These are phyloP conservation scores for Pseudogymnoascus sp. DNA, from an alignment of 2,329 filamentous ascomycete genomes.

Conservation along the genomic window DNA sequence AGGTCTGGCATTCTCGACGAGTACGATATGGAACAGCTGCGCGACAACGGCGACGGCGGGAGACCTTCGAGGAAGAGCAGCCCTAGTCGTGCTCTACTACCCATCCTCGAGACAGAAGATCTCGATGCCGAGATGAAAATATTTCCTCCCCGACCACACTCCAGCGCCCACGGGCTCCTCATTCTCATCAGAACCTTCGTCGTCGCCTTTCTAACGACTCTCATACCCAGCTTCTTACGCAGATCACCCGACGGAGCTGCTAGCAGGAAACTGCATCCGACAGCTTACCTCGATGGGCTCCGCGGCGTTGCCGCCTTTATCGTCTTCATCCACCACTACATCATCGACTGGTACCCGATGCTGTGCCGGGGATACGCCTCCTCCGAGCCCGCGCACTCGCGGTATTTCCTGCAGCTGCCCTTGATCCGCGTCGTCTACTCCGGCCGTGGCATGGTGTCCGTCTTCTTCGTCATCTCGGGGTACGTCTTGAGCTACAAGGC, in stretches of 20 bases:
- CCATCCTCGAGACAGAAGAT: not conserved
- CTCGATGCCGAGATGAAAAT: not conserved
- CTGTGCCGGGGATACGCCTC: not conserved
- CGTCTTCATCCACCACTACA: conserved; percentile 38
- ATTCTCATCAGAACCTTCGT: not conserved
- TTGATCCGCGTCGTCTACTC: conserved; percentile 38
- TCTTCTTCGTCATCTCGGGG: conserved; percentile 46
- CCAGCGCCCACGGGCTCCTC: not conserved
- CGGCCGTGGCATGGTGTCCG: conserved; percentile 42
- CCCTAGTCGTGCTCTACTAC: not conserved
- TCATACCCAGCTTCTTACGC: not conserved
- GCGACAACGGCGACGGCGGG: not conserved
- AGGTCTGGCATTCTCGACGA: not conserved
- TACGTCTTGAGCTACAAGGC: conserved; percentile 41
- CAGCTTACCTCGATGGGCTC: conserved; percentile 38
- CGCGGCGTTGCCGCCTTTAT: conserved; percentile 38
- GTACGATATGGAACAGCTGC: not conserved
- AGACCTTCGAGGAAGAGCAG: not conserved
- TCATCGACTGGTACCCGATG: conserved; percentile 22
- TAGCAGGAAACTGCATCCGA: conserved; percentile 21
- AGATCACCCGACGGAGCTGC: not conserved
- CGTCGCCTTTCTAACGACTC: not conserved
- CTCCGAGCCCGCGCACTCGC: conserved; percentile 14
- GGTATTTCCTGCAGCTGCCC: conserved; percentile 36
- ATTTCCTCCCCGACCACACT: not conserved